Conservation (phyloP, 2,329 filamentous ascomycete genomes). For the Diaporthe ilicicola region DNA sequence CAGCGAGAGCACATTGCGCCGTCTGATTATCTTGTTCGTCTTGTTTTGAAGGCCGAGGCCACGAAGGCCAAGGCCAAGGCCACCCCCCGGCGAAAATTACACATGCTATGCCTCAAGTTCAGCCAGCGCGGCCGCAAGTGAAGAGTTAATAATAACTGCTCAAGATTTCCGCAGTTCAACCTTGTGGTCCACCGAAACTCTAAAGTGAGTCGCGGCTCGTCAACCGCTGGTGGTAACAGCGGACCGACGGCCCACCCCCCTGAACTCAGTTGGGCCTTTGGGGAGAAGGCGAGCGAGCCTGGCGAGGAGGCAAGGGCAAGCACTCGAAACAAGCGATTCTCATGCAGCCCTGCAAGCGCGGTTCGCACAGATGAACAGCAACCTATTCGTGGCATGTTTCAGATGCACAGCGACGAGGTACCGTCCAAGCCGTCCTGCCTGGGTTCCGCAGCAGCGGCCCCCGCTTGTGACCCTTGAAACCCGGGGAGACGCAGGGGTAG, state of each 20-base stretch:
- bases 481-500: slow-evolving; percentile 24
- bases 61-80: slow-evolving; percentile 1
- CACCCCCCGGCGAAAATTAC: neutral
- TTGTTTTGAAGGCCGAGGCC: slow-evolving; percentile 2
- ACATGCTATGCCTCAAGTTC: neutral
- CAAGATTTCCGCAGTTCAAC: neutral
- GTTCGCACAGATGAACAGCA: slow-evolving; percentile 24
- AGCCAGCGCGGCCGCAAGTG: neutral
- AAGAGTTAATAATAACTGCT: neutral
- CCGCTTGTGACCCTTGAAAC: slow-evolving; percentile 21
- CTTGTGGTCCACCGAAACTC: slow-evolving; percentile 19
- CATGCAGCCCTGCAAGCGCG: slow-evolving; percentile 27
- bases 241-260: slow-evolving; percentile 7
- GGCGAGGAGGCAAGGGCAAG: slow-evolving; percentile 20
- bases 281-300: neutral
- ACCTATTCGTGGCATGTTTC: slow-evolving; percentile 26
- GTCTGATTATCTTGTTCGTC: slow-evolving; percentile 2
- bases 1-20: neutral
- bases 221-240: neutral
- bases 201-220: slow-evolving; percentile 17
- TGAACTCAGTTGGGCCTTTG: neutral
- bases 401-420: slow-evolving; percentile 15
- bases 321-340: slow-evolving; percentile 28
- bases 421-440: neutral
- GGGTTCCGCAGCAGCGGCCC: slow-evolving; percentile 16